phyloP scores from a whole-genome alignment of 305 asterid genomes.

The Caryopteris hybrid region DNA sequence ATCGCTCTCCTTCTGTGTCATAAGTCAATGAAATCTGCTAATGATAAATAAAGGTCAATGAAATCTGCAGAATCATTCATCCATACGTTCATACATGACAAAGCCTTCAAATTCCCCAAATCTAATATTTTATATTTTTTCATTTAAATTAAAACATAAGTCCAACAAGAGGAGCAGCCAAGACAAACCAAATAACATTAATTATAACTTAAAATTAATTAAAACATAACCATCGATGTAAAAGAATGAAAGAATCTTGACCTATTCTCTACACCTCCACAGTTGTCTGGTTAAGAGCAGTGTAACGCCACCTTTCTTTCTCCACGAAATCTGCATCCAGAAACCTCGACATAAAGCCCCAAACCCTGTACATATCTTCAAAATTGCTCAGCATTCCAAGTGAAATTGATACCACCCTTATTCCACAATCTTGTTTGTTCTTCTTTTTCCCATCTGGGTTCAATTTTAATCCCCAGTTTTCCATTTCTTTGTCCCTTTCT shows the following conservation, averaged over 20 bases:
- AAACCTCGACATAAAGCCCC: constrained; percentile 74
- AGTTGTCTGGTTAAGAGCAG: constrained; percentile 64
- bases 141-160: too few relatives aligned
- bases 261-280: constrained; percentile 41
- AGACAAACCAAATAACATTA: neutral
- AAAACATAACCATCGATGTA: neutral
- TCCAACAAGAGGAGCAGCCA: neutral
- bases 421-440: constrained; percentile 25
- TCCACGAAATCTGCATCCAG: constrained; percentile 92
- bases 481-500: constrained; percentile 26
- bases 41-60: neutral
- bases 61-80: neutral
- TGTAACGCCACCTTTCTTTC: constrained; percentile 86
- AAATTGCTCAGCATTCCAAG: constrained; percentile 58
- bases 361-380: constrained; percentile 63
- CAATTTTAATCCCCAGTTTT: neutral
- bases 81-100: neutral
- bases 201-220: neutral
- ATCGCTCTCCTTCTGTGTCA: neutral
- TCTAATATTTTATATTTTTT: too few relatives aligned
- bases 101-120: neutral
- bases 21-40: constrained; percentile 2
- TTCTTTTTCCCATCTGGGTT: constrained; percentile 16
- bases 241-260: constrained; percentile 8
- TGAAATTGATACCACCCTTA: constrained; percentile 48